Conservation (phyloP, 805 yeast genomes). For the Diddensiella transvaalensis region DNA sequence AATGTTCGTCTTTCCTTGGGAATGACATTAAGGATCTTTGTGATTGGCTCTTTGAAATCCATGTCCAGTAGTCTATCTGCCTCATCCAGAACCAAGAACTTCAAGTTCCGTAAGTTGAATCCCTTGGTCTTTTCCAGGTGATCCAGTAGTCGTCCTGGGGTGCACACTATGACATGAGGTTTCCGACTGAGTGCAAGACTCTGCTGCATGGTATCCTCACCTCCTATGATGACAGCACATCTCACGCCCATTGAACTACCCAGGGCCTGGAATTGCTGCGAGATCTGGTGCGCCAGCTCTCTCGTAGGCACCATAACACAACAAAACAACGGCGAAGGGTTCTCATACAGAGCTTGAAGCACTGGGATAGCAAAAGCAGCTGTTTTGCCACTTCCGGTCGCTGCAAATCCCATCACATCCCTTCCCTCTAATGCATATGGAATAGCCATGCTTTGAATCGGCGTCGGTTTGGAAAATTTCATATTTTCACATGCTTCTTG, state of each 20-base stretch:
- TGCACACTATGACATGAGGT: slow-evolving; percentile 93
- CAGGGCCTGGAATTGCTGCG: slow-evolving; percentile 91
- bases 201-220: slow-evolving; percentile 98
- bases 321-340: slow-evolving; percentile 83
- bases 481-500: slow-evolving; percentile 72
- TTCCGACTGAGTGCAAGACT: slow-evolving; percentile 89
- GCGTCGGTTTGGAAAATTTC: slow-evolving; percentile 81
- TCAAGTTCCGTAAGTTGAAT: slow-evolving; percentile 70
- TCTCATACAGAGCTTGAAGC: slow-evolving; percentile 84
- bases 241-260: slow-evolving; percentile 92
- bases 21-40: slow-evolving; percentile 74
- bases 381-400: slow-evolving; percentile 97
- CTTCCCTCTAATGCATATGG: slow-evolving; percentile 89
- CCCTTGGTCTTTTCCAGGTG: slow-evolving; percentile 92
- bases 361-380: slow-evolving; percentile 98
- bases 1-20: slow-evolving; percentile 79
- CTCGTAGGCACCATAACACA: slow-evolving; percentile 78
- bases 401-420: slow-evolving; percentile 94
- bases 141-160: slow-evolving; percentile 85
- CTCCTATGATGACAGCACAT: slow-evolving; percentile 88
- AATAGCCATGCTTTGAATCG: slow-evolving; percentile 87
- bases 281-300: slow-evolving; percentile 57
- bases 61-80: slow-evolving; percentile 93
- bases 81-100: slow-evolving; percentile 90
- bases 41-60: slow-evolving; percentile 95